Percentiles rank a stretch among this genome's conserved stretches.
These are phyloP conservation scores for Cercospora sp. DNA, from an alignment of 2,329 filamentous ascomycete species.

Conservation along the genomic window DNA sequence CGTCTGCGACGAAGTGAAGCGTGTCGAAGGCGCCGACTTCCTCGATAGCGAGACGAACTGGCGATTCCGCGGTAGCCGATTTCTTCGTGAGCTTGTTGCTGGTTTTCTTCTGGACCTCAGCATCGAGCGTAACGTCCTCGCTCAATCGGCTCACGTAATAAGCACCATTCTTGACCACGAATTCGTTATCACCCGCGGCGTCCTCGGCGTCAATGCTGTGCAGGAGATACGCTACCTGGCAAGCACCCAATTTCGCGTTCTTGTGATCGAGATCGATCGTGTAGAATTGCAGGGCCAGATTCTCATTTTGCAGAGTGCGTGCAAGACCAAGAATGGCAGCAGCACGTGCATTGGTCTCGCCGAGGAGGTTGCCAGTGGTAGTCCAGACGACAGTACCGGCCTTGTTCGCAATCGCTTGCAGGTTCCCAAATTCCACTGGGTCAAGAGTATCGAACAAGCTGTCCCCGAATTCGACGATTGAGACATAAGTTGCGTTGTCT, in stretches of 20 bases:
- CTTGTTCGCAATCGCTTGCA: background rate
- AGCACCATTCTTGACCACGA: background rate
- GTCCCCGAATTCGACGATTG: background rate
- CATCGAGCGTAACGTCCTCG: background rate
- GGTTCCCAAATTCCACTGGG: background rate
- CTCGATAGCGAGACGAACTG: background rate
- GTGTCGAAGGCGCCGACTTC: background rate
- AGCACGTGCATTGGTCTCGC: background rate
- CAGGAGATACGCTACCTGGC: background rate
- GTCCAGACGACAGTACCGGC: background rate
- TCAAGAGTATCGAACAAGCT: background rate
- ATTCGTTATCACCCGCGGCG: background rate
- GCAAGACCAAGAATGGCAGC: background rate
- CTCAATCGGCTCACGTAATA: background rate
- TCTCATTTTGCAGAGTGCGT: background rate
- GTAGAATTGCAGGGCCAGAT: background rate
- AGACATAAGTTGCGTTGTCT: background rate
- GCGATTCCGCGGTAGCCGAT: background rate
- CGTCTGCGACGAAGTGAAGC: background rate
- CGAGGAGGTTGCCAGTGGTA: background rate
- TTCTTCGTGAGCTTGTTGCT: background rate
- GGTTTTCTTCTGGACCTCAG: conserved; percentile 21
- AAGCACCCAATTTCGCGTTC: background rate
- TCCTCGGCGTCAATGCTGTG: background rate
- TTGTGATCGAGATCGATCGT: background rate